A percentile compares a stretch with the other conserved stretches of the same genome.
phyloP scores from a whole-genome alignment of 805 yeast genomes.

The Lipomyces anomalus region DNA sequence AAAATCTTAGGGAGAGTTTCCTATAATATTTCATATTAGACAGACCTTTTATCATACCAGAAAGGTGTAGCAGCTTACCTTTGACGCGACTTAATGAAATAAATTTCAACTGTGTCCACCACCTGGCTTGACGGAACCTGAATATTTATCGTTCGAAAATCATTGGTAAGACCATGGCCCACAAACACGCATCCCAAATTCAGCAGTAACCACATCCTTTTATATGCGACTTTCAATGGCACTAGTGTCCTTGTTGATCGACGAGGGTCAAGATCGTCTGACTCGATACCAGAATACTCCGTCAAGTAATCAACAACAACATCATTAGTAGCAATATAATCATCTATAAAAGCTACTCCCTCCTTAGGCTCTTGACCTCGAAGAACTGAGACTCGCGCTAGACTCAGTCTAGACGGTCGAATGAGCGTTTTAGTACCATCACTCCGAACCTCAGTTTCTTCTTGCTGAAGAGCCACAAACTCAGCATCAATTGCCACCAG shows the following conservation, averaged over 20 bases:
- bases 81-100: conserved; percentile 65
- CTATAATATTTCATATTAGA: conserved; percentile 6
- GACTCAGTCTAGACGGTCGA: conserved; percentile 65
- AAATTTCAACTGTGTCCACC: conserved; percentile 80
- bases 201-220: conserved; percentile 82
- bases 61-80: conserved; percentile 34
- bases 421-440: conserved; percentile 65
- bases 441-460: conserved; percentile 68
- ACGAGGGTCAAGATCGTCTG: conserved; percentile 76
- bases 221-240: conserved; percentile 63
- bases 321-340: conserved; percentile 70
- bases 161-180: conserved; percentile 90
- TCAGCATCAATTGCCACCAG: conserved; percentile 95
- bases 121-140: conserved; percentile 82
- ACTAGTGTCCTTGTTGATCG: conserved; percentile 65
- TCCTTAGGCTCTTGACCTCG: conserved; percentile 55
- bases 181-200: conserved; percentile 88
- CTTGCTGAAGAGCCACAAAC: conserved; percentile 77
- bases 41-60: neutral
- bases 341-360: conserved; percentile 85
- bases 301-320: conserved; percentile 79
- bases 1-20: conserved; percentile 73
- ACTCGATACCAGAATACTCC: conserved; percentile 86
- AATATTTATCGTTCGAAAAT: conserved; percentile 87
- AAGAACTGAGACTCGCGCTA: conserved; percentile 85